Conservation (phyloP, 768 basidiomycete species). For the Kwoniella bestiolae region DNA sequence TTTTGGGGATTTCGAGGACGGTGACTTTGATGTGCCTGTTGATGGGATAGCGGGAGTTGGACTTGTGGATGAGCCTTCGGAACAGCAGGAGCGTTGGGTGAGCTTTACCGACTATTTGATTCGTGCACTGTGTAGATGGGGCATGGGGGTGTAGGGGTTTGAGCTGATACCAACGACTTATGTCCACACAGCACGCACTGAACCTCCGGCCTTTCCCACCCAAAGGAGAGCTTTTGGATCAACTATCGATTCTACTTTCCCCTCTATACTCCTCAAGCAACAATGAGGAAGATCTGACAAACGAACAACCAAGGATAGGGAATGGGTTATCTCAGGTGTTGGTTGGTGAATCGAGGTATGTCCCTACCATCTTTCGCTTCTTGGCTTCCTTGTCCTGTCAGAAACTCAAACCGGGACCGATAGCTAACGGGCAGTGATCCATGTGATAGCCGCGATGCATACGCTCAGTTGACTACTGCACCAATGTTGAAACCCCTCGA, state of each 20-base stretch:
- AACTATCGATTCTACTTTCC: constrained; percentile 69
- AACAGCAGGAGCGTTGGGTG: constrained; percentile 31
- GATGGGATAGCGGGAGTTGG: constrained; percentile 51
- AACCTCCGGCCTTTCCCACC: constrained; percentile 70
- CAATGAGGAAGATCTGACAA: constrained; percentile 60
- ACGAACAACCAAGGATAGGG: constrained; percentile 75
- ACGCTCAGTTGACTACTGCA: constrained; percentile 70
- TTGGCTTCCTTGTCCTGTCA: too few relatives aligned
- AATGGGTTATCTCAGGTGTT: constrained; percentile 82
- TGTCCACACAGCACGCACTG: constrained; percentile 64
- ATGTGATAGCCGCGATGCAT: constrained; percentile 71
- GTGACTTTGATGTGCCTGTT: constrained; percentile 54
- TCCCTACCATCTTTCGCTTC: too few relatives aligned
- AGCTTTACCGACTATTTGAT: not conserved
- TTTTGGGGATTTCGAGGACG: constrained; percentile 69
- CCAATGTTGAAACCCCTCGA: constrained; percentile 83
- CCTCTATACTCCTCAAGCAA: constrained; percentile 66
- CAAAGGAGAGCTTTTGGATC: constrained; percentile 64
- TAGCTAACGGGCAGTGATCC: not conserved
- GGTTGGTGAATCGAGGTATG: constrained; percentile 73
- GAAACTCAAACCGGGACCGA: too few relatives aligned
- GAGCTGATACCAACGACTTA: too few relatives aligned
- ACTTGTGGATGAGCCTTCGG: constrained; percentile 11
- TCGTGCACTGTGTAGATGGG: too few relatives aligned
- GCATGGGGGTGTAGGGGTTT: too few relatives aligned